Conservation (phyloP, 2,329 filamentous ascomycete species). For the Lomentospora prolificans region DNA sequence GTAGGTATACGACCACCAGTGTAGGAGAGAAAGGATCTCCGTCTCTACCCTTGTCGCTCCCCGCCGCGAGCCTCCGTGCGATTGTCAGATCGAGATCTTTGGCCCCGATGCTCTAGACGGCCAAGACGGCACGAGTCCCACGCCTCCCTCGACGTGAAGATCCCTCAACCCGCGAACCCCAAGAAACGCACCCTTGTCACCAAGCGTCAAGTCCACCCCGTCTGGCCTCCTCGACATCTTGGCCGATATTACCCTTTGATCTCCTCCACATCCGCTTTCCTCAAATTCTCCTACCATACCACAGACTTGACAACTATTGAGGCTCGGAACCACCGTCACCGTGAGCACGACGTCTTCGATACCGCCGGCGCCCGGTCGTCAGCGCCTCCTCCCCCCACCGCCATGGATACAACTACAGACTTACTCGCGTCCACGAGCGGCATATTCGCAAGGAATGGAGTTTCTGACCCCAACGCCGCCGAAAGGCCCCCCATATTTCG, state of each 20-base stretch:
- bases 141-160: background rate
- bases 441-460: constrained; percentile 4
- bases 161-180: background rate
- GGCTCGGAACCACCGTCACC: background rate
- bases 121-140: constrained; percentile 1
- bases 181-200: background rate
- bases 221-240: background rate
- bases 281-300: background rate
- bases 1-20: background rate
- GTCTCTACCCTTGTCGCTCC: background rate
- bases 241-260: background rate
- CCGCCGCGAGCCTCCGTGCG: background rate
- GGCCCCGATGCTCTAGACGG: constrained; percentile 4
- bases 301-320: background rate
- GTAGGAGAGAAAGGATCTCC: background rate
- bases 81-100: constrained; percentile 2
- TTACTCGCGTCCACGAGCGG: constrained; percentile 2
- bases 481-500: constrained; percentile 57
- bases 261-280: background rate
- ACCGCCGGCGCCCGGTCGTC: constrained; percentile 7
- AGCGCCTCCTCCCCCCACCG: background rate
- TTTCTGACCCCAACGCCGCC: constrained; percentile 19
- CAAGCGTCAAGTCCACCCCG: background rate
- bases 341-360: background rate
- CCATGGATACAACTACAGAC: constrained; percentile 5